These are phyloP conservation scores for Collybiopsis confluens DNA, from an alignment of 768 basidiomycete species.

Conservation along the genomic window DNA sequence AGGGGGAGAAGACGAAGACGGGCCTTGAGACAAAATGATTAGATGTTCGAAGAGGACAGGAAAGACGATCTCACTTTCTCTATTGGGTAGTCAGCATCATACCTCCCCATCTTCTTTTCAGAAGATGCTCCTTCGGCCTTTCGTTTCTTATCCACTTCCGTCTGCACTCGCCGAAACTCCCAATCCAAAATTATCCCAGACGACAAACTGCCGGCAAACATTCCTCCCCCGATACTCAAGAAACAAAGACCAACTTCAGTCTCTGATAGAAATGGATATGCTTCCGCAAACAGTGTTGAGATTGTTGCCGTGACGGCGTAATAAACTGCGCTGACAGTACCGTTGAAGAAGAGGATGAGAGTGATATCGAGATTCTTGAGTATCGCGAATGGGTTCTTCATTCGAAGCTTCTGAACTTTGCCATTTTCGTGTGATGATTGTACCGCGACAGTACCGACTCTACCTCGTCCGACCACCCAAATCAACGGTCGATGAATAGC, in stretches of 20 bases:
- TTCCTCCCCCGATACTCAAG: constrained; percentile 51
- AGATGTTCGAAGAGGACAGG: neutral
- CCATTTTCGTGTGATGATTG: constrained; percentile 18
- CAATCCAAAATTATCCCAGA: constrained; percentile 47
- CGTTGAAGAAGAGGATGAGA: constrained; percentile 31
- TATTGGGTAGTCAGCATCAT: constrained; percentile 32
- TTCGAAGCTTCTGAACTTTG: constrained; percentile 20
- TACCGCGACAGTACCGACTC: constrained; percentile 27
- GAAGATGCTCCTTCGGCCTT: neutral
- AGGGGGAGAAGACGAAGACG: constrained; percentile 31
- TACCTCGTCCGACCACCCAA: constrained; percentile 34
- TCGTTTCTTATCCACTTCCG: constrained; percentile 17
- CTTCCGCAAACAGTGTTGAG: constrained; percentile 36
- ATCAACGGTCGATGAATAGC: constrained; percentile 53
- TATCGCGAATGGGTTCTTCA: constrained; percentile 31
- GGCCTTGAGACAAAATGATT: constrained; percentile 20
- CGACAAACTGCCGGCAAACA: constrained; percentile 35
- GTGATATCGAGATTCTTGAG: constrained; percentile 35
- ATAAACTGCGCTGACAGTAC: constrained; percentile 29
- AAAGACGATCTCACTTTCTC: constrained; percentile 21
- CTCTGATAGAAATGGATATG: constrained; percentile 40
- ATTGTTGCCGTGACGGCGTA: constrained; percentile 39
- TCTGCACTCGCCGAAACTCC: constrained; percentile 40
- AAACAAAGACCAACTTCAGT: constrained; percentile 55
- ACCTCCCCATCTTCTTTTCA: constrained; percentile 12